Conservation (phyloP, 2,329 filamentous ascomycete species). For the Botrytis squamosa region DNA sequence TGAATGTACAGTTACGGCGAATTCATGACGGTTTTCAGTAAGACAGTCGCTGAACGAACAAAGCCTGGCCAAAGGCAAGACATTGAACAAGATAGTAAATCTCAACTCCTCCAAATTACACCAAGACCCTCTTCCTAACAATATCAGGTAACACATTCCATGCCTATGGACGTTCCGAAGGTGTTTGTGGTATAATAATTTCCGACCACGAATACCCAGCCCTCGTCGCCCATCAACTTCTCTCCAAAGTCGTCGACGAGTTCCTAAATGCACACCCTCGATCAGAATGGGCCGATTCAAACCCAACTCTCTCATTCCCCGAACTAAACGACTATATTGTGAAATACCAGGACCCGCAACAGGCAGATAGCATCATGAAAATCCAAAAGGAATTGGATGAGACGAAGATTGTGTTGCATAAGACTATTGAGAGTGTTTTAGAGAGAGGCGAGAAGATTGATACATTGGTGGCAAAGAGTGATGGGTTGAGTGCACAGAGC, state of each 20-base stretch:
- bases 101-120: neutral
- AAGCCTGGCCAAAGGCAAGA: constrained; percentile 78
- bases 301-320: constrained; percentile 60
- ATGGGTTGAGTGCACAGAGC: constrained; percentile 84
- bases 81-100: constrained; percentile 73
- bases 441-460: constrained; percentile 97
- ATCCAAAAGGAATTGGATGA: constrained; percentile 97
- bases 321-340: constrained; percentile 75
- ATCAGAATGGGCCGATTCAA: constrained; percentile 60
- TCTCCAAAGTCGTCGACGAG: constrained; percentile 84
- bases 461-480: constrained; percentile 87
- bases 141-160: constrained; percentile 69
- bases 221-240: constrained; percentile 80
- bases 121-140: constrained; percentile 14
- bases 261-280: constrained; percentile 76
- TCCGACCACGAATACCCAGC: constrained; percentile 72
- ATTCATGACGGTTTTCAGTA: constrained; percentile 82
- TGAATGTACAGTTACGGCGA: constrained; percentile 48
- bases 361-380: constrained; percentile 90
- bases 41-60: constrained; percentile 84
- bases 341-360: constrained; percentile 67
- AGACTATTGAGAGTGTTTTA: constrained; percentile 87
- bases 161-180: constrained; percentile 72
- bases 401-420: constrained; percentile 95
- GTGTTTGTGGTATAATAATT: constrained; percentile 74